phyloP scores from a whole-genome alignment of 2,329 filamentous ascomycete species.

The Parasarocladium wereldwijsianum region DNA sequence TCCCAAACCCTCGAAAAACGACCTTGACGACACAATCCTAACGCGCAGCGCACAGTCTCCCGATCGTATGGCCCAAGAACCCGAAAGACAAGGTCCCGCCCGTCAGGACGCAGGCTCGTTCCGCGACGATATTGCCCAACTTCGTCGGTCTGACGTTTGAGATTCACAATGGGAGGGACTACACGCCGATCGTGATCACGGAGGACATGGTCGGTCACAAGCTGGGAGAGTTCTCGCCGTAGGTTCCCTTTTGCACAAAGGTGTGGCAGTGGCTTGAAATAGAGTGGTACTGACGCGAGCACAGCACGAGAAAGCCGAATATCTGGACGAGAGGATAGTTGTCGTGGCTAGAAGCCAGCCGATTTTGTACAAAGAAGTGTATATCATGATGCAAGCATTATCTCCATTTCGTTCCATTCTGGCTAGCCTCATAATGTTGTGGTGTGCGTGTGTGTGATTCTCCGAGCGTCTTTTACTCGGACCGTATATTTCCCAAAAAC shows the following conservation, averaged over 20 bases:
- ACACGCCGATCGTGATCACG: conserved; percentile 69
- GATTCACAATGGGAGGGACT: conserved; percentile 82
- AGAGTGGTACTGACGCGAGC: too few species aligned
- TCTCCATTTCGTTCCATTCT: conserved; percentile 7
- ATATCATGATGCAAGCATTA: conserved; percentile 7
- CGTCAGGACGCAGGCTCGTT: conserved; percentile 75
- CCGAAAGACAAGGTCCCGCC: conserved; percentile 50
- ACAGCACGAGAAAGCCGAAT: conserved; percentile 43
- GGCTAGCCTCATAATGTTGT: too few species aligned
- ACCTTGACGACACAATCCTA: conserved; percentile 1
- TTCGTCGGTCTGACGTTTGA: conserved; percentile 85
- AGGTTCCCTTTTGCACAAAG: conserved; percentile 34
- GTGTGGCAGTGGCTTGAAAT: too few species aligned
- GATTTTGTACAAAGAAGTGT: background rate
- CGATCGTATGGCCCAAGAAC: conserved; percentile 44
- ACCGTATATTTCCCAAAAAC: too few species aligned
- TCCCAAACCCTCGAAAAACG: background rate
- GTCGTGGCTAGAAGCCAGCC: background rate
- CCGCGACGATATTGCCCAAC: conserved; percentile 80
- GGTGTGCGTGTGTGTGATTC: too few species aligned
- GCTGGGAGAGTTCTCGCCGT: conserved; percentile 83
- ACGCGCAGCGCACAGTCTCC: conserved; percentile 29
- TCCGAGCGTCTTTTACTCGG: too few species aligned
- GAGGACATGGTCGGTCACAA: conserved; percentile 97
- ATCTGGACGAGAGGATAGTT: conserved; percentile 26